A percentile compares a stretch with the other conserved stretches of the same genome.
Evolutionary conservation across 2,329 filamentous ascomycete species (phyloP).

Genomic region (Trichophyton mentagrophytes): DNA sequence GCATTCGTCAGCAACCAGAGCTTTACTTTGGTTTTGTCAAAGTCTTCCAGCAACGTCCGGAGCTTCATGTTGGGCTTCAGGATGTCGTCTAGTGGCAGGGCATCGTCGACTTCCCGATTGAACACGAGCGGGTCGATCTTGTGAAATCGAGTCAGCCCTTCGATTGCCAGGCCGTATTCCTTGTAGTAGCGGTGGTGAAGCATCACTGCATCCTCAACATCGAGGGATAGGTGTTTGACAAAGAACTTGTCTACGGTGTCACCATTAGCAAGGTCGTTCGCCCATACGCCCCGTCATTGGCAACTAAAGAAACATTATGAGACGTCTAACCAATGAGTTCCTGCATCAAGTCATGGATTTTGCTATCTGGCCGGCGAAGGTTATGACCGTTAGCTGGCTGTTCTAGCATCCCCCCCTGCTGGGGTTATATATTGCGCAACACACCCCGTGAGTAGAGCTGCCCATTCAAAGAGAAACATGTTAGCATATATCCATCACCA

Average conservation of each 20-base stretch:
- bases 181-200: conserved; percentile 89
- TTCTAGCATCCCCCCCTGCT: not conserved
- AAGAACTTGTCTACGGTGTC: conserved; percentile 43
- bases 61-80: conserved; percentile 67
- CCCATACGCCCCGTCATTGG: not conserved
- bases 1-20: conserved; percentile 96
- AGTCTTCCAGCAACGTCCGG: conserved; percentile 61
- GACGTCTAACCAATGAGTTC: conserved; percentile 51
- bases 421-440: not conserved
- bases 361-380: conserved; percentile 42
- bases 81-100: conserved; percentile 71
- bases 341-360: conserved; percentile 81
- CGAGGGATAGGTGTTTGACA: conserved; percentile 57
- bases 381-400: conserved; percentile 3
- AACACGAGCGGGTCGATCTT: conserved; percentile 92
- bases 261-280: not conserved
- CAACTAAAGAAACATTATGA: not conserved
- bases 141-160: conserved; percentile 86
- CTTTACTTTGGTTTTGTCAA: conserved; percentile 72
- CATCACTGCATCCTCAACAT: conserved; percentile 63
- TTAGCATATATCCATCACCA: not conserved
- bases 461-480: not conserved
- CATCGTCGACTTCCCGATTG: conserved; percentile 89
- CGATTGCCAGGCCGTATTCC: conserved; percentile 92
- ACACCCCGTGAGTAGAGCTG: conserved; percentile 71